Conservation (phyloP, 1,284 basidiomycete genomes). For the Rhodotorula mucilaginosa region DNA sequence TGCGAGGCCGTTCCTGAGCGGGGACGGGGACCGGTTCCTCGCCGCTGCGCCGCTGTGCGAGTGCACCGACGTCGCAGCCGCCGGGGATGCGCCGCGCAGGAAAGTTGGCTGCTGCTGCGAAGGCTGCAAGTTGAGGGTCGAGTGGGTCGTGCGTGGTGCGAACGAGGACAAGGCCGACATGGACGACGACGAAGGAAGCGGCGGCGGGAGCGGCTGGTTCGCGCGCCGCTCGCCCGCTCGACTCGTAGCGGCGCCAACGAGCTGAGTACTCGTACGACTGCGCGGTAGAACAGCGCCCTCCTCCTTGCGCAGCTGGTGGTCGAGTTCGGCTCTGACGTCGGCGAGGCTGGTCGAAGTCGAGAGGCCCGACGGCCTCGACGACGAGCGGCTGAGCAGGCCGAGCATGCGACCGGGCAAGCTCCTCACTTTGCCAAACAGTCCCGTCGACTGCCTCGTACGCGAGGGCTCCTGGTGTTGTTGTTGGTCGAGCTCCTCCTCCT, state of each 20-base stretch:
- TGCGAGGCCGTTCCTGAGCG: slow-evolving; percentile 29
- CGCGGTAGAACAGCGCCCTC: slow-evolving; percentile 10
- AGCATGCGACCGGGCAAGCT: slow-evolving; percentile 28
- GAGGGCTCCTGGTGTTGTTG: neutral
- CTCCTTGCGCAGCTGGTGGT: slow-evolving; percentile 10
- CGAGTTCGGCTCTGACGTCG: slow-evolving; percentile 29
- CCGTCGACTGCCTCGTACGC: slow-evolving; percentile 1
- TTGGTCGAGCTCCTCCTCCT: neutral
- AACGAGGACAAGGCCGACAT: slow-evolving; percentile 28
- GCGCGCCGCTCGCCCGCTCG: neutral
- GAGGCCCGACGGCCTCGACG: slow-evolving; percentile 5
- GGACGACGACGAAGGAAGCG: slow-evolving; percentile 27
- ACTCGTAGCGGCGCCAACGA: neutral
- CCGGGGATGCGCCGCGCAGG: slow-evolving; percentile 28
- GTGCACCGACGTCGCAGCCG: slow-evolving; percentile 15
- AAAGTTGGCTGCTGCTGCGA: slow-evolving; percentile 14
- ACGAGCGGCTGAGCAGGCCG: slow-evolving; percentile 20
- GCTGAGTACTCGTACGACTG: slow-evolving; percentile 20
- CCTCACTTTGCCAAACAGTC: slow-evolving; percentile 23
- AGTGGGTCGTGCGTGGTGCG: slow-evolving; percentile 17
- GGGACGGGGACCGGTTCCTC: slow-evolving; percentile 24
- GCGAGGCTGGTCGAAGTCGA: slow-evolving; percentile 19
- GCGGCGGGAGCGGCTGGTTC: neutral
- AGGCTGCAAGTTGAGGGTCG: slow-evolving; percentile 27
- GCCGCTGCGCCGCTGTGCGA: neutral